Evolutionary conservation across 2,329 filamentous ascomycete species (phyloP), one percentile per base, ranked within the genome.

Genomic region (Hypoxylon sp.): DNA sequence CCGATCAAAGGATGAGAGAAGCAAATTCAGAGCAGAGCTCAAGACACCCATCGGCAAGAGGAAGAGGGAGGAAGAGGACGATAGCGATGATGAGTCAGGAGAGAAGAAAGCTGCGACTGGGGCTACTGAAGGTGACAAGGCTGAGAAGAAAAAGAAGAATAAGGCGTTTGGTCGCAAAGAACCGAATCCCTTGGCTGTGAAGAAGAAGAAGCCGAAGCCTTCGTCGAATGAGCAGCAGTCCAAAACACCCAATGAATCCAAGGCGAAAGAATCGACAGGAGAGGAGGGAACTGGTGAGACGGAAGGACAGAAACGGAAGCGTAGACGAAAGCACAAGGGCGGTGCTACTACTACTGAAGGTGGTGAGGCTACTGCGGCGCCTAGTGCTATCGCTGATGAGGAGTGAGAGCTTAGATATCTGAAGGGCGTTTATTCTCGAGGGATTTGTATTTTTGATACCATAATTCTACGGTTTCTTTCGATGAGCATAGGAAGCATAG

Each of bases 1-100:
- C 35, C 81, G 87, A 54, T 81, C 86, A 41, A 77, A 77, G 51
- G 88, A 89, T 56, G 90, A 94, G 76, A 82, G 79, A 63, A 79
- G 78, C 48, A 95, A 95, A 73, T 89, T 92, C 65, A 81, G 85
- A 58, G 78, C 81, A 12, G 89, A 88, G 35, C 73, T 91, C 59
- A 87, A 82, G 69, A 76, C 75, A 59, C 66, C 71, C 60, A 65
- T 68, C 54, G 60, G 69, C 49, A 84, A 77, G 75, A 78, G 73
- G 67, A 86, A 73, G 67, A 86, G 78, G 71, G 73, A 80, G 49
- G 72, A 69, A 3, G 68, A 65, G 2, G 74, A 71, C 2, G 70
- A 71, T 3, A 71, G 71, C 2, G 70, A 68, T 11, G 67, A 65
- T 2, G 63, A 57, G 48, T 57, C 25, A 15, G 34, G 54, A 26